Base-by-base conservation (phyloP, 2,329 filamentous ascomycete genomes). In the Alternaria viburni region DNA sequence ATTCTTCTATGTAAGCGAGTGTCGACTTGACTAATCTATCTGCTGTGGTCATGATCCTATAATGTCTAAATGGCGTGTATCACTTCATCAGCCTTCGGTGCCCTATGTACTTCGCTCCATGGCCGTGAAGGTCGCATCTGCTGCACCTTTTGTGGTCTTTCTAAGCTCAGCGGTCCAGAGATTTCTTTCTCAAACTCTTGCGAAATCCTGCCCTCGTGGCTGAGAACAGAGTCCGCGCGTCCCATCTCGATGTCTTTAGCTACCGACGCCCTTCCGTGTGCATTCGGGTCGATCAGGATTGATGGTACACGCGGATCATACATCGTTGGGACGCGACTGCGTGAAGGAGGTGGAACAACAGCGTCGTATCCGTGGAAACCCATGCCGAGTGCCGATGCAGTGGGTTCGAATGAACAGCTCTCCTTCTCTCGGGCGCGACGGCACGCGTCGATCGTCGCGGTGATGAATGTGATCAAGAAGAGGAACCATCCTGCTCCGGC, bases 351-450 rank as follows among this genome's bases (percentile, higher is more conserved):
- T 7, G 74, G 73, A 0, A 62, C 23, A 13, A 69, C 60, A 30
- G 69, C 69, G 43, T 67, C 57, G 30, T 75, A 73, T 13, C 67
- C 70, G 36, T 74, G 68, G 2, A 41, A 41, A 41, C 66, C 56
- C 71, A 76, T 76, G 8, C 74, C 74, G 10, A 77, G 62, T 19
- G 67, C 65, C 6, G 73, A 76, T n/a, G 69, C 73, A 11, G 71
- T 76, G 30, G 75, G 75, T 59, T 76, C 74, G 49, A 77, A 77
- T 5, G 69, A 72, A 58, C 72, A 76, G 49, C 64, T 68, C 45
- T 74, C 69, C 30, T 64, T 68, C 11, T 61, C 64, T 21, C 64
- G 59, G 10, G 52, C 54, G 23, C 65, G 64, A 8, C 66, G 58
- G 36, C 69, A 72, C 15, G 65, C 61, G 13, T 65, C 59, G 5